Percentiles rank a stretch among this genome's conserved stretches.
These are phyloP conservation scores for Acer saccharum DNA, from an alignment of 345 rosid species.

Conservation along the genomic window DNA sequence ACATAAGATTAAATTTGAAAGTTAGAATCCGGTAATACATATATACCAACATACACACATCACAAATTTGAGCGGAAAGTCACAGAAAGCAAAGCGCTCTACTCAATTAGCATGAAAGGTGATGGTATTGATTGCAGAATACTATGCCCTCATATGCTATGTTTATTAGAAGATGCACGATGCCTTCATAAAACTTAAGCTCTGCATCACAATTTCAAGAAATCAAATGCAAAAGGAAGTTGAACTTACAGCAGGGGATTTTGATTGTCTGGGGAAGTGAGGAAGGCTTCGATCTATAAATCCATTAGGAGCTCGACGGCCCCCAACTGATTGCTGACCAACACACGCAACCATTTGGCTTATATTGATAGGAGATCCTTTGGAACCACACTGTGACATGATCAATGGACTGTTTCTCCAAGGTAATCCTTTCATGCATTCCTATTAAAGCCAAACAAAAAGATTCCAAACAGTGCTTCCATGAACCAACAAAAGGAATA, in stretches of 20 bases:
- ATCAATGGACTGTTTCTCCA: conserved; percentile 98
- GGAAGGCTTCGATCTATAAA: conserved; percentile 98
- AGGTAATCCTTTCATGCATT: conserved; percentile 74
- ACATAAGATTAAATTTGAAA: neutral
- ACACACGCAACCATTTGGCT: conserved; percentile 99
- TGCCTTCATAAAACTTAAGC: neutral
- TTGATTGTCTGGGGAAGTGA: conserved; percentile 80
- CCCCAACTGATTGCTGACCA: conserved; percentile 97
- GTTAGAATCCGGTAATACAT: too few relatives aligned
- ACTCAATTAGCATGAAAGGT: neutral
- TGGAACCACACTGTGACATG: conserved; percentile 98
- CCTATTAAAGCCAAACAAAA: conserved; percentile 37
- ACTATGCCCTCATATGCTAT: neutral
- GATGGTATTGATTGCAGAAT: neutral
- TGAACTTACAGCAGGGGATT: conserved; percentile 74
- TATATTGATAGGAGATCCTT: conserved; percentile 94
- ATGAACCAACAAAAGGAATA: conserved; percentile 12
- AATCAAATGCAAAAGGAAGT: neutral
- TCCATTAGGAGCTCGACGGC: conserved; percentile 95
- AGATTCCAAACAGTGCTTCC: neutral
- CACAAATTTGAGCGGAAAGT: neutral
- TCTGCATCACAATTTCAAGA: neutral
- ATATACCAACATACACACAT: neutral
- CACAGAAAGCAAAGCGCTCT: neutral
- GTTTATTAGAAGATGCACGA: neutral